A percentile compares a stretch with the other conserved stretches of the same genome.
These are phyloP conservation scores for Papiliotrema laurentii DNA, from an alignment of 1,284 basidiomycete genomes.

Conservation along the genomic window DNA sequence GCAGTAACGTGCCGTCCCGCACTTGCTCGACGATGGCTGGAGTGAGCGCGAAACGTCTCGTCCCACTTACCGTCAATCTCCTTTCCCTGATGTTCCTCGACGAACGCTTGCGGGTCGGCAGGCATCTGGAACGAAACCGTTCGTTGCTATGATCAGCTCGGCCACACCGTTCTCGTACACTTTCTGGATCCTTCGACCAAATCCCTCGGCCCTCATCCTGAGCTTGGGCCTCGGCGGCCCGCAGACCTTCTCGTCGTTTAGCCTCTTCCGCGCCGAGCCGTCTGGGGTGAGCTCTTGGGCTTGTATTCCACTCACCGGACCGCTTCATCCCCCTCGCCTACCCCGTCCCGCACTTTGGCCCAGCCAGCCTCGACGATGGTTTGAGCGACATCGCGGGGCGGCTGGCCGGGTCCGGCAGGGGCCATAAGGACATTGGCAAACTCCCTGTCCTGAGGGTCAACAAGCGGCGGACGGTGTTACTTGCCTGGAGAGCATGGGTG, in stretches of 20 bases:
- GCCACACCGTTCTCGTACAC: conserved; percentile 21
- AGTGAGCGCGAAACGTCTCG: conserved; percentile 31
- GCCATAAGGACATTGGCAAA: conserved; percentile 45
- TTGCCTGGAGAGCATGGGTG: conserved; percentile 39
- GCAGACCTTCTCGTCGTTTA: conserved; percentile 57
- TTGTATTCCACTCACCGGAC: conserved; percentile 23
- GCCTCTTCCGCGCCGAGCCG: conserved; percentile 65
- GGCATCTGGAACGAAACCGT: conserved; percentile 84
- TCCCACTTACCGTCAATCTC: conserved; percentile 64
- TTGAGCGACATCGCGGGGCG: conserved; percentile 61
- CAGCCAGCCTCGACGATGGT: conserved; percentile 81
- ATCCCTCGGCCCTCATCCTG: conserved; percentile 70
- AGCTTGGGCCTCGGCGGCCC: conserved; percentile 68
- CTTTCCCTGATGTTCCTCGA: conserved; percentile 86
- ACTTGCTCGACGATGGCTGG: conserved; percentile 85
- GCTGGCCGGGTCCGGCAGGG: conserved; percentile 45
- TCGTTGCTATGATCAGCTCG: conserved; percentile 55
- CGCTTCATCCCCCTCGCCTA: conserved; percentile 46
- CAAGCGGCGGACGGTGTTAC: too few species aligned
- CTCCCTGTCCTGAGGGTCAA: conserved; percentile 38
- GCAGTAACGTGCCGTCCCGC: conserved; percentile 84
- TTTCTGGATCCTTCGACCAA: conserved; percentile 75
- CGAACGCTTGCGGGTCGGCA: conserved; percentile 77
- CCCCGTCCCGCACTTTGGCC: conserved; percentile 81
- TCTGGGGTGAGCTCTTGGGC: conserved; percentile 12